Evolutionary conservation across 306 rosid species (phyloP), one percentile per base, ranked within the genome.

Genomic region (Vigna trinervia): DNA sequence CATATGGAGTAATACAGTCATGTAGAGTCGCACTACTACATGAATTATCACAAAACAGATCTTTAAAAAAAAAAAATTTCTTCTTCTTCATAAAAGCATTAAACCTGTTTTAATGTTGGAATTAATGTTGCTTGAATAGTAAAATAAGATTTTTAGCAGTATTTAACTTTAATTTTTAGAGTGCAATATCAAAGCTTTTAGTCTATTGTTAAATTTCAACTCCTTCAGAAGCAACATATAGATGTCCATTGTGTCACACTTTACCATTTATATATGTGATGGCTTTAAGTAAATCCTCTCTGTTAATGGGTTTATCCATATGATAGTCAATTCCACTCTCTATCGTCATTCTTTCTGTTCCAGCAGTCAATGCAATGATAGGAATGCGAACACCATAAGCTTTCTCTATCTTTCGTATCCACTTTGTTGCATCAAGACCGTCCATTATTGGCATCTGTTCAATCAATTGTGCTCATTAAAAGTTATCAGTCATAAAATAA

Each of bases 331-430:
- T 90, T 71, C 91, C 90, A 52, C 87, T 90, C 26, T 88, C 85
- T 12, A 34, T 54, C 15, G 71, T 76, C 71, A 11, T 74, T 4
- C 50, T 80, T 3, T 74, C 88, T 12, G 86, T 43, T n/a, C 81
- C 82, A 79, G 90, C 93, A 5, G 94, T 89, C 66, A 94, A 81
- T 68, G 95, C 96, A 56, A 94, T 88, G 71, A 94, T 90, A 3
- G 93, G 94, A 51, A 87, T 87, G 61, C 34, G 91, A 51, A 85
- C 63, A 58, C 86, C 84, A 58, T 75, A 83, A 0, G 12, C 2
- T 68, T 75, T 81, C 82, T 90, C 97, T 73, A 75, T 69, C 75
- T 78, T 76, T 78, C 97, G 76, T 83, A 92, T 90, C 76, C 71
- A 20, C 66, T 66, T 78, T 3, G 94, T 83, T 72, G 94, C 91